phyloP scores from a whole-genome alignment of 495 filamentous ascomycete species.

The Xylaria scruposa region DNA sequence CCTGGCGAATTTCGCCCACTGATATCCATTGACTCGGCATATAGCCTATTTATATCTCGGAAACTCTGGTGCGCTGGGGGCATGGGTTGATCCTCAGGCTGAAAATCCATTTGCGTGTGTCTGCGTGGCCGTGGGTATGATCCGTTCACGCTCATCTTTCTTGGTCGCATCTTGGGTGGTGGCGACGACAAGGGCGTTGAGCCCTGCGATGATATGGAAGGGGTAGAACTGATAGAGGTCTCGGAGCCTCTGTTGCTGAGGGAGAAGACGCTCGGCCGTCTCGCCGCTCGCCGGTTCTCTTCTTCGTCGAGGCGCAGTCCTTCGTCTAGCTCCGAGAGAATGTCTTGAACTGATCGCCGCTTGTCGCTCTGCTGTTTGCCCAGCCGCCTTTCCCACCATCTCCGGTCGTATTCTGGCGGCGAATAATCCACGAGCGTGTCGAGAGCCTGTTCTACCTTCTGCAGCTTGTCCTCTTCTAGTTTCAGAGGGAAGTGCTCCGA shows the following conservation, averaged over 20 bases:
- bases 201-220: constrained; percentile 24
- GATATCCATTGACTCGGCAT: constrained; percentile 21
- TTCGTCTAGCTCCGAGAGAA: constrained; percentile 29
- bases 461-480: constrained; percentile 24
- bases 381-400: constrained; percentile 22
- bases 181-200: constrained; percentile 17
- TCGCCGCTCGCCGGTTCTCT: constrained; percentile 15
- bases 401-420: constrained; percentile 14
- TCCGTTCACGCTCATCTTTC: constrained; percentile 28
- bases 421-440: constrained; percentile 26
- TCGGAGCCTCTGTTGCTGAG: constrained; percentile 24
- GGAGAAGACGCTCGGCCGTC: constrained; percentile 27
- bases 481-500: constrained; percentile 28
- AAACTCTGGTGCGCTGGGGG: constrained; percentile 11
- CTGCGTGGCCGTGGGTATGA: constrained; percentile 22
- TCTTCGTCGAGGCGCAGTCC: constrained; percentile 27
- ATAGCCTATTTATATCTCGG: constrained; percentile 15
- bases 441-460: constrained; percentile 26
- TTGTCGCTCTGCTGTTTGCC: constrained; percentile 34
- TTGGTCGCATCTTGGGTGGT: constrained; percentile 19
- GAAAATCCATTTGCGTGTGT: constrained; percentile 22
- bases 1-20: constrained; percentile 27
- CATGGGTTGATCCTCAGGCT: not conserved
- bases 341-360: constrained; percentile 27
- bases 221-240: constrained; percentile 4